A percentile compares a stretch with the other conserved stretches of the same genome.
phyloP scores from a whole-genome alignment of 495 filamentous ascomycete species.

The Daldinia grandis region DNA sequence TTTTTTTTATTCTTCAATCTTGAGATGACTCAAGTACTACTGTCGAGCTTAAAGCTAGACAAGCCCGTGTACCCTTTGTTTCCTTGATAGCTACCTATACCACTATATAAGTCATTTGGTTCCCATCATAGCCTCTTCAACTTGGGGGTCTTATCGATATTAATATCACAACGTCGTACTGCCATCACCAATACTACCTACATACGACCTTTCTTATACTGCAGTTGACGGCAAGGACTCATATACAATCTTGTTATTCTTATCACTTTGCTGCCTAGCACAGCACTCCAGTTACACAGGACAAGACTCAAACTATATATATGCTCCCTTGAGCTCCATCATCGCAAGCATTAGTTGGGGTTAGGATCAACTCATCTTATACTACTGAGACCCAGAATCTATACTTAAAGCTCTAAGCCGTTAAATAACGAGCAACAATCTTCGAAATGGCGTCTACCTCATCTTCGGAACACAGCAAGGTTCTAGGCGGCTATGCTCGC shows the following conservation, averaged over 20 bases:
- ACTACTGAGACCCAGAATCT: neutral
- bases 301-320: neutral
- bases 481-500: conserved; percentile 30
- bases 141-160: conserved; percentile 4
- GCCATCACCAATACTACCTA: conserved; percentile 5
- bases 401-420: neutral
- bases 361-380: neutral
- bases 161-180: conserved; percentile 33
- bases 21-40: conserved; percentile 34
- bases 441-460: conserved; percentile 33
- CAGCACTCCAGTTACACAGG: neutral
- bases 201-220: neutral
- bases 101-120: conserved; percentile 24
- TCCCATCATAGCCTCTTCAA: conserved; percentile 16
- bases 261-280: neutral
- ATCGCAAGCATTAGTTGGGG: neutral
- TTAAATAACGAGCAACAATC: neutral
- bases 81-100: conserved; percentile 1
- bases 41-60: neutral
- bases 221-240: neutral
- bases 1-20: neutral
- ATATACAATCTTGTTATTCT: conserved; percentile 9
- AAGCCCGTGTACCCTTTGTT: neutral
- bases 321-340: neutral
- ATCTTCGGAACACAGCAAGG: conserved; percentile 23